Evolutionary conservation across 2,329 filamentous ascomycete genomes (phyloP).

Genomic region (Rhexocercosporidium sp.): DNA sequence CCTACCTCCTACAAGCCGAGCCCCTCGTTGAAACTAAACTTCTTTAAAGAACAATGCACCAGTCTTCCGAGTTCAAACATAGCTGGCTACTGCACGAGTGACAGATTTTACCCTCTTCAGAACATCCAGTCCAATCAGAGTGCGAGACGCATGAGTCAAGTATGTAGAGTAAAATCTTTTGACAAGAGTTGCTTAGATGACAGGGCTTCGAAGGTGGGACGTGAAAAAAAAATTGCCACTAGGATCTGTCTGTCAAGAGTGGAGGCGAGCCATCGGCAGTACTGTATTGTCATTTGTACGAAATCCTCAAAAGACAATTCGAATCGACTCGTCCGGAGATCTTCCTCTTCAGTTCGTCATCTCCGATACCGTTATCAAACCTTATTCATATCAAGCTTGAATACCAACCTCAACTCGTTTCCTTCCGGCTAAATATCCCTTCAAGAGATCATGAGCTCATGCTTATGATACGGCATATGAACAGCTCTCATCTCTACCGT

Average conservation of each 20-base stretch:
- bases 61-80: not conserved
- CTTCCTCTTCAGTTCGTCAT: not conserved
- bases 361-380: not conserved
- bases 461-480: not conserved
- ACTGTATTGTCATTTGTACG: not conserved
- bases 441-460: not conserved
- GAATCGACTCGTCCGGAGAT: no score
- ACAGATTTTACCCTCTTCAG: not conserved
- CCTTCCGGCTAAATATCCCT: not conserved
- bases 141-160: not conserved
- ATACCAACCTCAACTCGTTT: no score
- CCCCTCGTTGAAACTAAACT: not conserved
- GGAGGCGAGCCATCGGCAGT: not conserved
- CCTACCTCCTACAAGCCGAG: not conserved
- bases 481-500: not conserved
- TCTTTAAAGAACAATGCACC: not conserved
- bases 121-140: not conserved
- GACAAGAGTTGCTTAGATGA: not conserved
- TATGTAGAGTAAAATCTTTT: slow-evolving; percentile 6
- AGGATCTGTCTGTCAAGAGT: not conserved
- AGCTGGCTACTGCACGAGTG: not conserved
- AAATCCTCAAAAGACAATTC: not conserved
- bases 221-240: not conserved
- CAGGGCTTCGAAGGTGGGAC: not conserved
- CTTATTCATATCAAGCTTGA: slow-evolving; percentile 1